Evolutionary conservation across 305 asterid species (phyloP), one percentile per base, ranked within the genome.

Genomic region (Ajuga reptans): DNA sequence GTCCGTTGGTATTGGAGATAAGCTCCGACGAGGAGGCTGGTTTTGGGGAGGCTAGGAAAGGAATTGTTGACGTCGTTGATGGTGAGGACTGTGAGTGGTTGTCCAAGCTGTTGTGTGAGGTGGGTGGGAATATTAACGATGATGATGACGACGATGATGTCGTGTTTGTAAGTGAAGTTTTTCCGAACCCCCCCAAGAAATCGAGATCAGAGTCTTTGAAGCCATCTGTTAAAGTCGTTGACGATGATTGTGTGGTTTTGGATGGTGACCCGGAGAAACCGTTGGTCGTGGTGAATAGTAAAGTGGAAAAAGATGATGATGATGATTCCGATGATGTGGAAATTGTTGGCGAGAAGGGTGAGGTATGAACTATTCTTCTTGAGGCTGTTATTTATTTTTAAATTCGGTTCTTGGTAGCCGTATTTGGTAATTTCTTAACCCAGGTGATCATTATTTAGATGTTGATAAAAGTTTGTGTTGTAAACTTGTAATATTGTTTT

Each of bases 11-110:
- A 14, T 73, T 85, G 31, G 91, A 92, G 14, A 82, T 92, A 75
- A 90, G 97, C 72, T 92, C 96, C 62, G 97, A 90, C n/a, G 97
- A 90, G 73, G 95, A 89, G 41, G 67, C 64, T 15, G 82, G 64
- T 52, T 79, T 77, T 53, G 84, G 78, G 0, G 67, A 59, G 17
- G 10, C 46, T 42, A 16, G 46, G 45, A 75, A 46, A 52, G 64
- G 60, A 50, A 67, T 45, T 6, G 80, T 64, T 5, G 81, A 16
- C n/a, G 77, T 71, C 1, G 79, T 61, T 4, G 80, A 59, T 54
- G 75, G 65, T 45, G 92, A 84, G 12, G 90, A 83, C 24, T 78
- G 39, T 27, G 77, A 75, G 16, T 91, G 90, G 91, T 66, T 87
- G 72, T 58, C 85, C 49, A 75, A 74, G 68, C 72, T 89, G 24